phyloP scores from a whole-genome alignment of 2,329 filamentous ascomycete species.

The Xylaria hypoxylon region DNA sequence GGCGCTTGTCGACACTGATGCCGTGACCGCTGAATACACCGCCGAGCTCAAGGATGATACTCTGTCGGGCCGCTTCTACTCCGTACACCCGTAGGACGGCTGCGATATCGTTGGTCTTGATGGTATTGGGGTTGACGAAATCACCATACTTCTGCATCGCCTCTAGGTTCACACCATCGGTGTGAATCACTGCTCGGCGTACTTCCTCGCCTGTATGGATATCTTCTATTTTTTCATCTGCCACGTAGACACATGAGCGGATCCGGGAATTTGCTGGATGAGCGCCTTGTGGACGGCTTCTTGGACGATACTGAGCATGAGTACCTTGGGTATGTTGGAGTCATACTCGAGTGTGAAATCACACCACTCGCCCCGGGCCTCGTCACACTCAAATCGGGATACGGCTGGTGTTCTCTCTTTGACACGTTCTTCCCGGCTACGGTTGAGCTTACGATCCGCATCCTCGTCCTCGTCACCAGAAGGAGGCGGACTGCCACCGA shows the following conservation, averaged over 20 bases:
- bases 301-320: slow-evolving; percentile 93
- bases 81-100: slow-evolving; percentile 88
- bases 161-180: slow-evolving; percentile 85
- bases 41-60: slow-evolving; percentile 87
- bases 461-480: slow-evolving; percentile 56
- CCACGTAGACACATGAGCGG: slow-evolving; percentile 75
- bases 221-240: slow-evolving; percentile 66
- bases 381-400: slow-evolving; percentile 82
- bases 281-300: slow-evolving; percentile 80
- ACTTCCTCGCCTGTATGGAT: slow-evolving; percentile 60
- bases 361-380: slow-evolving; percentile 78
- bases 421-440: slow-evolving; percentile 72
- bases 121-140: slow-evolving; percentile 84
- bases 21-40: slow-evolving; percentile 90
- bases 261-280: slow-evolving; percentile 87
- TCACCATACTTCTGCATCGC: slow-evolving; percentile 92
- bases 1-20: slow-evolving; percentile 90
- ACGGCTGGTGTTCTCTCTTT: slow-evolving; percentile 74
- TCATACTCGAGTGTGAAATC: slow-evolving; percentile 87
- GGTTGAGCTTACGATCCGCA: slow-evolving; percentile 52
- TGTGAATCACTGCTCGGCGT: slow-evolving; percentile 73
- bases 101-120: slow-evolving; percentile 93
- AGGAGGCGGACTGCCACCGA: slow-evolving; percentile 62
- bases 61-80: slow-evolving; percentile 89
- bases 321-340: slow-evolving; percentile 83